Percentiles rank a stretch among this genome's conserved stretches.
phyloP scores from a whole-genome alignment of 257 asterid genomes.

The Fraxinus excelsior region DNA sequence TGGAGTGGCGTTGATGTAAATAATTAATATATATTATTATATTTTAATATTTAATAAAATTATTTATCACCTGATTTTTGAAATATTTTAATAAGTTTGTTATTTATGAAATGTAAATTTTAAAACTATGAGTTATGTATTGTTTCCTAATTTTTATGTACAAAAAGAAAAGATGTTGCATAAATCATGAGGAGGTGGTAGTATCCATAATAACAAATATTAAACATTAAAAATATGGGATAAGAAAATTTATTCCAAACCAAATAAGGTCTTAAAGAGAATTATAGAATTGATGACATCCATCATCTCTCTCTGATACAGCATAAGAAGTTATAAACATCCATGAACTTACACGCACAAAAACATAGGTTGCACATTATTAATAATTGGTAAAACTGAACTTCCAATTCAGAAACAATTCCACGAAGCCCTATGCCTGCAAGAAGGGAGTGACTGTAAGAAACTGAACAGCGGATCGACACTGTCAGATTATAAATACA shows the following conservation, averaged over 20 bases:
- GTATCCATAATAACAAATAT: background rate
- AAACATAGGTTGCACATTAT: background rate
- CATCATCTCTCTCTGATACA: background rate
- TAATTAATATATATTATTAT: too few relatives aligned
- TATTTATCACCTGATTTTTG: too few relatives aligned
- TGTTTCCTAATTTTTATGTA: too few relatives aligned
- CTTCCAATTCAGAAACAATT: background rate
- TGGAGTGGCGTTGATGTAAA: too few relatives aligned
- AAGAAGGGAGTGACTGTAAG: background rate
- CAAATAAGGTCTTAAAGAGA: background rate
- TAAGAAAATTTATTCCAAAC: background rate
- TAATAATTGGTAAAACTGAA: too few relatives aligned
- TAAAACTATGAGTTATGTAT: too few relatives aligned
- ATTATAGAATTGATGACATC: background rate
- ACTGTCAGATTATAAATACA: background rate
- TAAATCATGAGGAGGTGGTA: too few relatives aligned
- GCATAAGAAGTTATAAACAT: background rate
- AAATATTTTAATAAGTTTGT: too few relatives aligned
- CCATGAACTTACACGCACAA: background rate
- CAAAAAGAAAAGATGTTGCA: too few relatives aligned
- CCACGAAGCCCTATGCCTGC: background rate
- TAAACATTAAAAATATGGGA: background rate
- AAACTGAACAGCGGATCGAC: background rate
- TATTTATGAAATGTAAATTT: too few relatives aligned
- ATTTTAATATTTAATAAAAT: too few relatives aligned